Evolutionary conservation across 2,329 filamentous ascomycete species (phyloP), one percentile per base, ranked within the genome.

Genomic region (Cladosporium sphaerospermum): DNA sequence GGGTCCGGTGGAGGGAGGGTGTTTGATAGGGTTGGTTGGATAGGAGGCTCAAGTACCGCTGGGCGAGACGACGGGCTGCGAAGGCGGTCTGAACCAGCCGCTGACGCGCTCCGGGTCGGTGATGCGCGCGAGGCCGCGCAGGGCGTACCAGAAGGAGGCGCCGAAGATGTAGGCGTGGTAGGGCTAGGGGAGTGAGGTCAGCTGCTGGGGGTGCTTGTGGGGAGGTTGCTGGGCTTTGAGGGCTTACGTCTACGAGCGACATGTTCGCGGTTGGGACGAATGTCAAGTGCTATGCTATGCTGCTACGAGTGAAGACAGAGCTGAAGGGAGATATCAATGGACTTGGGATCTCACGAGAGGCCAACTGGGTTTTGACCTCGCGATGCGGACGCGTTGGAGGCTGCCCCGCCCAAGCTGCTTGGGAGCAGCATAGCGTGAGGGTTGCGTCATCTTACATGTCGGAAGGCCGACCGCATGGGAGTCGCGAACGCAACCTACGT

Each of bases 111-210:
- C 57, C 2, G 67, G 67, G 56, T 68, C 63, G 44, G 65, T 62
- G 31, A 69, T 57, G 8, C 67, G 61, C 18, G 62, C 62, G 32
- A 61, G 56, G 43, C 64, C 67, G 42, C 67, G 56, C 9, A 67
- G 57, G 53, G 58, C 61, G 56, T 70, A 69, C 67, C 67, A 70
- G 61, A 70, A 66, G 11, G 62, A 62, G 16, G 64, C 68, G 54
- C 59, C 61, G 54, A 58, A 62, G 44, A 62, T 53, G 43, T 62
- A 62, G 46, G 58, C 59, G 33, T 62, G 61, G 51, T 59, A 62
- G 9, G 59, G 54, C 60, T 62, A 33, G 3, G 45, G 23, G 31
- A 11, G 10, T 11, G 7, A 16, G 47, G 40, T 44, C 14, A 44
- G 45, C 43, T 33, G 8, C 4, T 16, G 11, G 3, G 16, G 23